Evolutionary conservation across 352 stramenopile species (phyloP), one percentile per base, ranked within the genome.

Genomic region (Phytophthora sojae): DNA sequence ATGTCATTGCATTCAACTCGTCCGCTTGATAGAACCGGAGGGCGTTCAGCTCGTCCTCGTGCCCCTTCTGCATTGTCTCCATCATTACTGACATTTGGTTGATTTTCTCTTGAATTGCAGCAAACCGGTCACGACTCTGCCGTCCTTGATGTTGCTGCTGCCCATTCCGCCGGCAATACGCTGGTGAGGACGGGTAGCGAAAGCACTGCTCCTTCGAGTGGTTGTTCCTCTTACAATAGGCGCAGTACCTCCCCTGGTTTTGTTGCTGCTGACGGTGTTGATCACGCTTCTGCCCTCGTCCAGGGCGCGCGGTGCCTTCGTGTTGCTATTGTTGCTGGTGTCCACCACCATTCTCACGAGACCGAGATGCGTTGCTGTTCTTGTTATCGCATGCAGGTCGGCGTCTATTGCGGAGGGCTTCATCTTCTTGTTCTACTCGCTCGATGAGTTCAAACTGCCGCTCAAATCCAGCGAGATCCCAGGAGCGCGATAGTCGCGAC

Each of bases 1-100:
- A 63, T 3, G 42, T 44, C 57, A 55, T 54, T 1, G 57, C 25
- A 25, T 55, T 63, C 1, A 21, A 47, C 26, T 47, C 57, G 8
- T 63, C 39, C 3, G 11, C 4, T 26, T 61, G 55, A 5, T 54
- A 54, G 39, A 63, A 63, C 6, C 42, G 15, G 7, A 63, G 25
- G 2, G 57, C 57, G 21, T 55, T 63, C 42, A 63, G 5, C 42
- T 63, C 23, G 4, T 63, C 57, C 8, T 42, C 57, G 25, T 54
- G 39, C 7, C 26, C 42, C 17, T 63, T 55, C 15, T 63, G n/a
- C 42, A 63, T 63, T 6, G 39, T 53, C 25, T 63, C 57, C 39
- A 63, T 63, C 57, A 54, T 63, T 8, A n/a, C 57, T n/a, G 57
- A 45, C 57, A 63, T 45, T 42, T 63, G 39, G 39, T 26, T 54